Conservation (phyloP, 2,329 filamentous ascomycete genomes). For the Ophiognomonia clavigignenti-juglandacearum region DNA sequence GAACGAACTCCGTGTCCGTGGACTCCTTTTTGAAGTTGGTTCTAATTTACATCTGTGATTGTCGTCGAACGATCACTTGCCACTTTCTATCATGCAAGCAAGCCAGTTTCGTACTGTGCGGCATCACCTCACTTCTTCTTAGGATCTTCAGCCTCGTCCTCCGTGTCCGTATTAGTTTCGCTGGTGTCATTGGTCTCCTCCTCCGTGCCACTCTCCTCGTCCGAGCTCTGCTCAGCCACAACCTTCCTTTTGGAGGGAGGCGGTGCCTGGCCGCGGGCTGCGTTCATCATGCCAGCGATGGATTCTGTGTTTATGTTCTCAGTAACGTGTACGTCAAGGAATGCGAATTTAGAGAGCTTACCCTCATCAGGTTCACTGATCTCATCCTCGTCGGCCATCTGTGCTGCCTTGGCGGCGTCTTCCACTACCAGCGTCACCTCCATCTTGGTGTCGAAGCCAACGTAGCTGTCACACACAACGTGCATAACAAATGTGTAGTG, state of each 20-base stretch:
- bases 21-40: too few species aligned
- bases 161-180: conserved; percentile 65
- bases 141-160: conserved; percentile 49
- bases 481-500: conserved; percentile 95
- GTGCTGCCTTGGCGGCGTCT: conserved; percentile 77
- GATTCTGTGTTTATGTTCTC: conserved; percentile 55
- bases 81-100: too few species aligned
- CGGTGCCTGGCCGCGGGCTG: conserved; percentile 66
- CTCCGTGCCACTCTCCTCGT: conserved; percentile 81
- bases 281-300: conserved; percentile 84
- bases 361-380: conserved; percentile 98
- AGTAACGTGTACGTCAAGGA: conserved; percentile 21
- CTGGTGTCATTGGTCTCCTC: conserved; percentile 64
- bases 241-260: conserved; percentile 48
- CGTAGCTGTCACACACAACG: conserved; percentile 87
- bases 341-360: conserved; percentile 42
- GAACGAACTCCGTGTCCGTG: too few species aligned
- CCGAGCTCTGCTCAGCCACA: conserved; percentile 50
- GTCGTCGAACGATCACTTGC: too few species aligned
- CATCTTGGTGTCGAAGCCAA: conserved; percentile 89
- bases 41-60: too few species aligned
- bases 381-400: conserved; percentile 81
- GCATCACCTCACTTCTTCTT: conserved; percentile 20
- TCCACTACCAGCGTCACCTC: conserved; percentile 87
- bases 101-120: too few species aligned